Conservation (phyloP, 495 filamentous ascomycete genomes). For the Pseudoneurospora amorphoporcata region DNA sequence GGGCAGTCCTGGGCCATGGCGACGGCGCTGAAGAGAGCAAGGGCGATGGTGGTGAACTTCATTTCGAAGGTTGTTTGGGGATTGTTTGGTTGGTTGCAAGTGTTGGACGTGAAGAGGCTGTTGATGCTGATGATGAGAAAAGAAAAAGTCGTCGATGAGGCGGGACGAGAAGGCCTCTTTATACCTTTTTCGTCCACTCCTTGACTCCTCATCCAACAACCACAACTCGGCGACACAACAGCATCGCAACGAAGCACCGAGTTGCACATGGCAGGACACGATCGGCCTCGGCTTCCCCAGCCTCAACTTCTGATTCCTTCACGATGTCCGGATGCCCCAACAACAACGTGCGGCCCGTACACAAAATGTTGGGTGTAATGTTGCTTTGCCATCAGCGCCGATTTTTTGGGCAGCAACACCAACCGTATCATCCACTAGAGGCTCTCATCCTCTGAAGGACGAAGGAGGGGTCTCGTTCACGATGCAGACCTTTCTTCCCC, state of each 20-base stretch:
- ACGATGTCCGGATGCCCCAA: neutral
- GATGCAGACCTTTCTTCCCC: neutral
- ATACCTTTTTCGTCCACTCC: neutral
- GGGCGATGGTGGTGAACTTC: conserved; percentile 3
- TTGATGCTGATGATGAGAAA: neutral
- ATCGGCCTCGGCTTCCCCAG: neutral
- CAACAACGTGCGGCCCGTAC: neutral
- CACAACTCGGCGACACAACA: neutral
- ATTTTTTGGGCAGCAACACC: neutral
- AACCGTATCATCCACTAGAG: neutral
- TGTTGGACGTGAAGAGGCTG: neutral
- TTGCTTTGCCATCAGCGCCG: neutral
- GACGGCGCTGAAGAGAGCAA: neutral
- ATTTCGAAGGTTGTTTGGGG: neutral
- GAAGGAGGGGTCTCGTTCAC: neutral
- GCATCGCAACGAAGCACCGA: neutral
- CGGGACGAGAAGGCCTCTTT: neutral
- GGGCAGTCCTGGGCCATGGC: neutral
- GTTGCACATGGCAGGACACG: neutral
- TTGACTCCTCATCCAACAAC: neutral
- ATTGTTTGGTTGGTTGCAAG: neutral
- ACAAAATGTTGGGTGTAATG: neutral
- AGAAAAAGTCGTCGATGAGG: neutral
- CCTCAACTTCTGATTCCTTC: neutral
- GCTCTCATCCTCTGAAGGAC: neutral